Base-by-base conservation (phyloP, 495 filamentous ascomycete genomes). In the Letharia columbiana region DNA sequence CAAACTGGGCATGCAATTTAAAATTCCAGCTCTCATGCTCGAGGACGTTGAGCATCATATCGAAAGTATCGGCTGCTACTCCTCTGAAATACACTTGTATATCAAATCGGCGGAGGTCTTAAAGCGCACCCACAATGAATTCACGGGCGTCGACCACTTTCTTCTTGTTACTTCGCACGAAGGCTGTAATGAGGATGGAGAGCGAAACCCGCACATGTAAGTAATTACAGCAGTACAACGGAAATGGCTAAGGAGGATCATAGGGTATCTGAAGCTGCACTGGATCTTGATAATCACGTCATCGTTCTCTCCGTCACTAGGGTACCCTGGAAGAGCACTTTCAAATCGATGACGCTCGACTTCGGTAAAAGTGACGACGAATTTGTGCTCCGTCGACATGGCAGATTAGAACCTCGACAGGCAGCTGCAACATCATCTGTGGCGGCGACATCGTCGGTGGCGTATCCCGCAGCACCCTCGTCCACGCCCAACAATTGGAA, bases 131-230 rank as follows among this genome's bases (percentile, higher is more conserved):
- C 54, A 63, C 35, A 20, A 66, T 7, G 44, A 64, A 45, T 42
- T 68, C 39, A 42, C 49, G 42, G n/a, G 23, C 8, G 33, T 61
- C 9, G 33, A 47, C 28, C 67, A 60, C 13, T 72, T 75, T 58
- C 59, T 73, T 4, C 40, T 75, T 33, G 67, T 76, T 13, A 76
- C 74, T 49, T 72, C 74, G 8, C 74, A 76, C 64, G 56, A 58
- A 31, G 73, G 70, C 23, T 76, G 74, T 54, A 72, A 75, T 61
- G 28, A 56, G 9, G 66, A 75, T 35, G 74, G 74, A 28, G 74
- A 70, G 50, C 66, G 73, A 23, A 69, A 65, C 18, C 63, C 68
- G 9, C 68, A 75, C 61, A 63, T 68, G 73, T 75, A 64, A 65
- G 71, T 67, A 18, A n/a, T 8, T 31, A 9, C 18, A 28, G 41